phyloP scores from a whole-genome alignment of 2,329 filamentous ascomycete genomes.

The Calonectria honghensis region DNA sequence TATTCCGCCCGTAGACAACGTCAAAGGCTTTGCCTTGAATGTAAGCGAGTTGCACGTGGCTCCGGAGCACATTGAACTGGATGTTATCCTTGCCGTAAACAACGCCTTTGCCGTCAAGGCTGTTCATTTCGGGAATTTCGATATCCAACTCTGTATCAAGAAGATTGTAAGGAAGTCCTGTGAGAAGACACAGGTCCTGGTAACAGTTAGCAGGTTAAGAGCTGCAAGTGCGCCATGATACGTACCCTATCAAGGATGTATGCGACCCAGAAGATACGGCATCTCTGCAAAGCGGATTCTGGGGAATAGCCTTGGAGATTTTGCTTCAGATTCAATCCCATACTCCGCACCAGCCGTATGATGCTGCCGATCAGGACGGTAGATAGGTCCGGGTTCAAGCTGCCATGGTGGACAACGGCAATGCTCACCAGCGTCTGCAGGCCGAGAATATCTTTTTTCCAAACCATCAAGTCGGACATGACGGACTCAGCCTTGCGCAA shows the following conservation, averaged over 20 bases:
- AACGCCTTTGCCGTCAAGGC: constrained; percentile 37
- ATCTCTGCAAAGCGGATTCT: constrained; percentile 50
- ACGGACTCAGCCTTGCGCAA: constrained; percentile 58
- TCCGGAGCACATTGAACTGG: constrained; percentile 44
- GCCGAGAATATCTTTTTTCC: constrained; percentile 57
- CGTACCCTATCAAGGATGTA: constrained; percentile 59
- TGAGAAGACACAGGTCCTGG: constrained; percentile 59
- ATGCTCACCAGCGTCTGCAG: constrained; percentile 60
- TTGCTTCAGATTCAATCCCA: constrained; percentile 57
- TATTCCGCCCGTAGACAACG: constrained; percentile 42
- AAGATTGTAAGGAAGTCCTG: constrained; percentile 59
- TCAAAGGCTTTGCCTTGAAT: constrained; percentile 49
- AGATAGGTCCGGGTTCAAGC: constrained; percentile 56
- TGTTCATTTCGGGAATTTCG: constrained; percentile 45
- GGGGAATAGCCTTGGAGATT: background rate
- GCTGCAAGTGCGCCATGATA: background rate
- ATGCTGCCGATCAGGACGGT: constrained; percentile 59
- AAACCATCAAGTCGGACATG: constrained; percentile 58
- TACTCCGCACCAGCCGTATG: constrained; percentile 57
- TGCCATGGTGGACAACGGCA: constrained; percentile 58
- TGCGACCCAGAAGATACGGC: constrained; percentile 61
- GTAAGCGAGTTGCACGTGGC: constrained; percentile 43
- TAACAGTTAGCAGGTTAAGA: background rate
- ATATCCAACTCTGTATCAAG: constrained; percentile 61
- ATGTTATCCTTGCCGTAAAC: constrained; percentile 16